Base-by-base conservation (phyloP, 2,329 filamentous ascomycete genomes). In the Exophiala dermatitidis region DNA sequence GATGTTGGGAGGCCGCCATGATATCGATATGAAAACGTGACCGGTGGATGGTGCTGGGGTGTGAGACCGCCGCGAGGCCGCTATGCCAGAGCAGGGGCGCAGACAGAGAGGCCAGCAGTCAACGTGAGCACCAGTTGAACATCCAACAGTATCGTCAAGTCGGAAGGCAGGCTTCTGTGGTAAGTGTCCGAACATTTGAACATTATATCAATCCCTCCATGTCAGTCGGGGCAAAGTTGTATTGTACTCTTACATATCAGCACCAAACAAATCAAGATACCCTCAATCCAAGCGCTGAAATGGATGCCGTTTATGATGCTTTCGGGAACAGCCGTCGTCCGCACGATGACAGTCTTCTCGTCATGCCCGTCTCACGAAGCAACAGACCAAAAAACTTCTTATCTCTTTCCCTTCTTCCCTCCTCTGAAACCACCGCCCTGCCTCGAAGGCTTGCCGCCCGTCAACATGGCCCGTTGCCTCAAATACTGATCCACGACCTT, bases 401-500 rank as follows among this genome's bases (percentile, higher is more conserved):
- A 57, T 49, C 46, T 57, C 49, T 57, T 59, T 19, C 57, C 53
- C 40, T 48, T 59, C 51, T 53, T 57, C 36, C 45, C 19, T 19
- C 19, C 19, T 37, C 47, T 53, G 29, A 48, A 49, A 29, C 42
- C 48, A 19, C 46, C 44, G 2, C 40, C 9, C 38, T 59, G 57
- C 12, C 51, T 48, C 2, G 43, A 31, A 4, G 43, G 10, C 45
- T 56, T 59, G 12, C 57, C 54, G n/a, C 68, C 67, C 54, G 68
- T 69, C 60, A 77, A 60, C 41, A 70, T 73, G 53, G 72, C 70
- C 65, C 77, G 77, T 64, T 77, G 70, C 66, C 77, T 74, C 64
- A 81, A 70, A 66, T 84, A 90, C 60, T 80, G 77, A 63, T 77
- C 74, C 53, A 95, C 88, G 65, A 91, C 77, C 61, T 86, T 82